Conservation (phyloP, 768 basidiomycete genomes). For the Exsudoporus frostii region DNA sequence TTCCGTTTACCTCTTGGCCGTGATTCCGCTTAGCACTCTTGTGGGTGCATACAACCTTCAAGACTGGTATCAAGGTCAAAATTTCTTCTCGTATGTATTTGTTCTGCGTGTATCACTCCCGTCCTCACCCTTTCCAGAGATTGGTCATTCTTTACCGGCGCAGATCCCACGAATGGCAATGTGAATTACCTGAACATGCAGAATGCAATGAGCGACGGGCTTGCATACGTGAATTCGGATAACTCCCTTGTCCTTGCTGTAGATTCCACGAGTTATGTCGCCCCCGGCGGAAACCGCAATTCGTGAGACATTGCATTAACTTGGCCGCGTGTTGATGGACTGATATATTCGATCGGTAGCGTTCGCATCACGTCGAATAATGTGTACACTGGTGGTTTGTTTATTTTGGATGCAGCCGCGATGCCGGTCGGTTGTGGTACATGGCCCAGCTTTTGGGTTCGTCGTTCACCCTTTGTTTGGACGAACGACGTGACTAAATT, state of each 20-base stretch:
- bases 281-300: conserved; percentile 49
- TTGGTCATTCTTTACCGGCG: conserved; percentile 58
- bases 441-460: conserved; percentile 57
- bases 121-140: conserved; percentile 35
- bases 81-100: conserved; percentile 52
- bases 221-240: conserved; percentile 57
- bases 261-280: conserved; percentile 48
- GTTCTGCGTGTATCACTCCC: not conserved
- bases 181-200: conserved; percentile 55
- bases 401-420: conserved; percentile 64
- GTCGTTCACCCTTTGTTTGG: conserved; percentile 9
- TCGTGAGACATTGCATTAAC: conserved; percentile 34
- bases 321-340: not conserved
- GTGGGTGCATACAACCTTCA: conserved; percentile 16
- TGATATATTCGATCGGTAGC: conserved; percentile 30
- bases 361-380: conserved; percentile 66
- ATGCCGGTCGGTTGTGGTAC: conserved; percentile 70
- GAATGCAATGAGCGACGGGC: conserved; percentile 46
- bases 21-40: conserved; percentile 29
- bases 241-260: conserved; percentile 58
- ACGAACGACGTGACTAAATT: not conserved
- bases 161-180: conserved; percentile 68
- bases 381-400: conserved; percentile 57
- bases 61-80: conserved; percentile 40
- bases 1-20: conserved; percentile 24